Conservation (phyloP, 306 rosid species). For the Malus orientalis region DNA sequence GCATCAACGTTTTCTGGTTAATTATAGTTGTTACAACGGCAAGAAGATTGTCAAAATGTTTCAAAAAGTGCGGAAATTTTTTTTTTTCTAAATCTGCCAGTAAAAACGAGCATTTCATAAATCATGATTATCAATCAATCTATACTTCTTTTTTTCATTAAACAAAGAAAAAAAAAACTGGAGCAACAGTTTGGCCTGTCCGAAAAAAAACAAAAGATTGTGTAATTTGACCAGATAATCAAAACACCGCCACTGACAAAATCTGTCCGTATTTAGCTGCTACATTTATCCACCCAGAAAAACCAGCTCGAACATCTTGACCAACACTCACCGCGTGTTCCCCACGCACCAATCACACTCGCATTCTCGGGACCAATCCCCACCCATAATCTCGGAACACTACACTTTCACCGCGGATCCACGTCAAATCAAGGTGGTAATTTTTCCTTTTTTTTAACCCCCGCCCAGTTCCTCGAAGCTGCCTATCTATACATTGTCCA, state of each 20-base stretch:
- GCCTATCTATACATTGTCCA: not conserved
- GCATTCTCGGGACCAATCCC: not conserved
- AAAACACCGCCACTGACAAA: not conserved
- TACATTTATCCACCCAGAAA: not conserved
- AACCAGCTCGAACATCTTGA: slow-evolving; percentile 7
- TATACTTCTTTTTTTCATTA: too few species aligned
- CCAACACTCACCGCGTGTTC: not conserved
- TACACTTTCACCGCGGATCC: not conserved
- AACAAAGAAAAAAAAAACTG: too few species aligned
- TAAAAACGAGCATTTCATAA: too few species aligned
- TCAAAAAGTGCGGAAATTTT: too few species aligned
- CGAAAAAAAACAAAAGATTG: not conserved
- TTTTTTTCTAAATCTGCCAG: too few species aligned
- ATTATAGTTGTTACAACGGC: too few species aligned
- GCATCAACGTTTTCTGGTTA: too few species aligned
- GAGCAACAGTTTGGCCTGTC: not conserved
- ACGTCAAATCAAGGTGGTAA: not conserved
- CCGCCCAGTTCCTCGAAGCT: not conserved
- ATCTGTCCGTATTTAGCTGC: not conserved
- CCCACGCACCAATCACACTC: not conserved
- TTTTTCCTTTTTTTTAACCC: not conserved
- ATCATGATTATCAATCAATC: too few species aligned
- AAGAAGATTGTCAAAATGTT: too few species aligned
- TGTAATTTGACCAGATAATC: not conserved
- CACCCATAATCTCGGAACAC: not conserved